Base-by-base conservation (phyloP, 2,329 filamentous ascomycete genomes). In the Plectosphaerella cucumerina region DNA sequence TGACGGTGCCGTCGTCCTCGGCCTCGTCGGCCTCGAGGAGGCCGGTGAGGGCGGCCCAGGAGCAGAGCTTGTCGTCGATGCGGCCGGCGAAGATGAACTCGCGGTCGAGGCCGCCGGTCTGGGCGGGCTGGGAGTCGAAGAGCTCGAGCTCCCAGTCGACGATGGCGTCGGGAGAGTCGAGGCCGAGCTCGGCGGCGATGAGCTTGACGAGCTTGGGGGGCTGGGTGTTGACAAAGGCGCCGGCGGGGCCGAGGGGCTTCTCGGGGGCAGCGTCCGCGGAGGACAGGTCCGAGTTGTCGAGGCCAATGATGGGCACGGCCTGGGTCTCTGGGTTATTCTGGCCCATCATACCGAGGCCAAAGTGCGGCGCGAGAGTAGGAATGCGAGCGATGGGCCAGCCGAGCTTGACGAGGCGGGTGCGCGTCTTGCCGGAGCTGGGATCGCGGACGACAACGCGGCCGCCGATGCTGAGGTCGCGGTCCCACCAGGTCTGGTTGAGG, bases 71-170 rank as follows among this genome's bases (percentile, higher is more conserved):
- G 73, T 99, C 94, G 66, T 99, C 94, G 59, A 97, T 94, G 49
- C 94, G 87, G 52, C 93, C 92, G 9, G 90, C 93, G 58, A 93
- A 96, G 70, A 99, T 96, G 67, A 99, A 87, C 61, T 97, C 93
- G 66, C 87, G 90, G 61, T 96, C 89, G 51, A 99, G 70, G 12
- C 94, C 94, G 58, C 89, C 86, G 17, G 90, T 80, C 39, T 86
- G 84, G 1, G 92, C 92, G 9, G 92, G 89, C 66, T 97, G 91
- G 4, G 83, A 82, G 70, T 97, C 94, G 65, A 87, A 99, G 31
- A 99, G 85, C 72, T 99, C 94, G 35, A 97, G 82, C 65, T 99
- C 94, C 94, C 94, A 99, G 73, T 94, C 95, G 51, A 96, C 74
- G 56, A 99, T 96, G 48, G 78, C 81, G 59, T 77, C 81, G 65